A percentile compares a stretch with the other conserved stretches of the same genome.
These are phyloP conservation scores for Lodderomyces elongisporus DNA, from an alignment of 1,139 yeast genomes.

Conservation along the genomic window DNA sequence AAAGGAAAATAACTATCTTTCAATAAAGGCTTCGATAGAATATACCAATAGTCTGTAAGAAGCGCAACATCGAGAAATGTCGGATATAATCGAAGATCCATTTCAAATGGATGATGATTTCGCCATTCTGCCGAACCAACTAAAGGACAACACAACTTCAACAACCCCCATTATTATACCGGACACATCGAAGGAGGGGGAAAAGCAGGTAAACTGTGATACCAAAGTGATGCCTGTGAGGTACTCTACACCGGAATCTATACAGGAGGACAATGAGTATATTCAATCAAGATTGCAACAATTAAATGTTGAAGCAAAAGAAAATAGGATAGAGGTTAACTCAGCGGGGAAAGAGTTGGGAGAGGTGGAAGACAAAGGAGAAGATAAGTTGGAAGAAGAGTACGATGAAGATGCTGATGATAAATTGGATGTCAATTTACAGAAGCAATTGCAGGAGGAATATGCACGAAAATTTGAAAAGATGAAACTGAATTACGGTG, in stretches of 20 bases:
- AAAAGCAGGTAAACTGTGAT: too few species aligned
- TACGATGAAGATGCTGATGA: constrained; percentile 46
- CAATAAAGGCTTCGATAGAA: too few species aligned
- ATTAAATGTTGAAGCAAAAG: constrained; percentile 21
- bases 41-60: too few species aligned
- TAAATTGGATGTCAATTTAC: constrained; percentile 29
- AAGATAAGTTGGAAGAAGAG: constrained; percentile 17
- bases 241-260: background rate
- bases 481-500: too few species aligned
- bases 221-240: too few species aligned
- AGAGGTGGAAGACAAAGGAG: constrained; percentile 38
- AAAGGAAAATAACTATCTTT: too few species aligned
- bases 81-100: constrained; percentile 37
- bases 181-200: too few species aligned
- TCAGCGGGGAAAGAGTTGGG: constrained; percentile 21
- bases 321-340: constrained; percentile 8
- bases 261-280: constrained; percentile 18
- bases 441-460: constrained; percentile 18
- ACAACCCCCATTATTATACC: too few species aligned
- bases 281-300: constrained; percentile 34
- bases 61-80: too few species aligned
- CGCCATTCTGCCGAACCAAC: constrained; percentile 3
- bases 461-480: constrained; percentile 11
- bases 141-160: too few species aligned
- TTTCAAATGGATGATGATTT: constrained; percentile 47